A percentile compares a stretch with the other conserved stretches of the same genome.
phyloP scores from a whole-genome alignment of 2,329 filamentous ascomycete species.

The Botrytis medusae region DNA sequence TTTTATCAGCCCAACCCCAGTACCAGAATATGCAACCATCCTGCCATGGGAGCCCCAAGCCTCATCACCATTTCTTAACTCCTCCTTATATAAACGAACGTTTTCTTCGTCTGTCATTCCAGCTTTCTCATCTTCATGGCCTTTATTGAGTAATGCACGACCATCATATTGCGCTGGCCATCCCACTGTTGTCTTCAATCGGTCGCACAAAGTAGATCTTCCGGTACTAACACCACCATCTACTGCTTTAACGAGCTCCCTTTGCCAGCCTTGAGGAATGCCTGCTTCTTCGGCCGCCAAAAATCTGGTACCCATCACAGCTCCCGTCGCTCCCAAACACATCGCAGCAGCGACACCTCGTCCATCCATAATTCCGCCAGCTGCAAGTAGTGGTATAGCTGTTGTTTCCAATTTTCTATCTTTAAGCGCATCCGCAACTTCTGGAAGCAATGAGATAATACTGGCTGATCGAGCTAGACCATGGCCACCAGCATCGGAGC shows the following conservation, averaged over 20 bases:
- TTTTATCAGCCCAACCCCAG: slow-evolving; percentile 59
- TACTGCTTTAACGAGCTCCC: slow-evolving; percentile 46
- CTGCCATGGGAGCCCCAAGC: slow-evolving; percentile 53
- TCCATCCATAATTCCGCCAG: slow-evolving; percentile 42
- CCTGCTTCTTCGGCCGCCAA: slow-evolving; percentile 48
- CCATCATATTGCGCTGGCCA: slow-evolving; percentile 60
- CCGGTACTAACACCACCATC: slow-evolving; percentile 53
- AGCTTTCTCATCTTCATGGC: slow-evolving; percentile 45
- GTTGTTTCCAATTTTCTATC: slow-evolving; percentile 8
- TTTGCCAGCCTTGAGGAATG: slow-evolving; percentile 48
- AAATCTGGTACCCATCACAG: slow-evolving; percentile 53
- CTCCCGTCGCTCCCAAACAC: slow-evolving; percentile 43
- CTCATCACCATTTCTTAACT: slow-evolving; percentile 49
- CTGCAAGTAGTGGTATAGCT: slow-evolving; percentile 37
- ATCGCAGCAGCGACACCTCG: slow-evolving; percentile 41
- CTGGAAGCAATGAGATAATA: slow-evolving; percentile 41
- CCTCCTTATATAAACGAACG: slow-evolving; percentile 43
- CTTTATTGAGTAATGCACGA: slow-evolving; percentile 57
- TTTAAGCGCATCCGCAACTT: slow-evolving; percentile 37
- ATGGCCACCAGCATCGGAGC: slow-evolving; percentile 43
- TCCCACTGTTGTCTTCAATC: slow-evolving; percentile 52
- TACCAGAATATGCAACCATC: slow-evolving; percentile 62
- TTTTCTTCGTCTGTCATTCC: slow-evolving; percentile 45
- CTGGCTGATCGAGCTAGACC: slow-evolving; percentile 36
- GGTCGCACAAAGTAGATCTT: slow-evolving; percentile 52